Base-by-base conservation (phyloP, 192 early-diverging fungal species). In the Coemansia sp. region DNA sequence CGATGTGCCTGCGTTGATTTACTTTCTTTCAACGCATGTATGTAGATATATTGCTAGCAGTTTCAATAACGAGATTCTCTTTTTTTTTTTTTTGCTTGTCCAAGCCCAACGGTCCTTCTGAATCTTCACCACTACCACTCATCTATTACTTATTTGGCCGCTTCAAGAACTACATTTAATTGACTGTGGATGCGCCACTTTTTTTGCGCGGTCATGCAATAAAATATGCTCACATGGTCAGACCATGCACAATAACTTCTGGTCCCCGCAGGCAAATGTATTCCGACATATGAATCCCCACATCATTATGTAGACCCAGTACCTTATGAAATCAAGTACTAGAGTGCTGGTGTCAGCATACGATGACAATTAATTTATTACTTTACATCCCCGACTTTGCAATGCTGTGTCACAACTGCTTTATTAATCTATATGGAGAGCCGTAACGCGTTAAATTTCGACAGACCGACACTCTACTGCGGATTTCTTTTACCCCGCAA, bases 181-280 rank as follows among this genome's bases (percentile, higher is more conserved):
- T 46, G 39, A 46, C 11, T 46, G 39, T 17, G 14, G 9, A 46
- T 46, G 39, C 39, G 39, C 39, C 39, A 46, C 39, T 14, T 32
- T 21, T 23, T 24, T 22, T 22, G 31, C 51, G 21, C 5, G 30
- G 53, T 63, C 52, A 51, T 54, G 51, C 14, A 30, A 46, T 20
- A 22, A 25, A 21, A 46, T 32, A 17, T 42, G 23, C 23, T 39
- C 32, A 60, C 58, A 60, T 39, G 58, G 21, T 36, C 24, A 25
- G 10, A 10, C 20, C 46, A 52, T 61, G 46, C 60, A 61, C 60
- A 61, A 61, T 61, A 61, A 61, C 60, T 19, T 17, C 9, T 51
- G n/a, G 46, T 24, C 33, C 25, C 46, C 46, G 46, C 21, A 25
- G 36, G 3, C 60, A 46, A 46, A 61, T 46, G n/a, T 51, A 46